Conservation (phyloP, 148 eudicot genomes). For the Cornus kousa region DNA sequence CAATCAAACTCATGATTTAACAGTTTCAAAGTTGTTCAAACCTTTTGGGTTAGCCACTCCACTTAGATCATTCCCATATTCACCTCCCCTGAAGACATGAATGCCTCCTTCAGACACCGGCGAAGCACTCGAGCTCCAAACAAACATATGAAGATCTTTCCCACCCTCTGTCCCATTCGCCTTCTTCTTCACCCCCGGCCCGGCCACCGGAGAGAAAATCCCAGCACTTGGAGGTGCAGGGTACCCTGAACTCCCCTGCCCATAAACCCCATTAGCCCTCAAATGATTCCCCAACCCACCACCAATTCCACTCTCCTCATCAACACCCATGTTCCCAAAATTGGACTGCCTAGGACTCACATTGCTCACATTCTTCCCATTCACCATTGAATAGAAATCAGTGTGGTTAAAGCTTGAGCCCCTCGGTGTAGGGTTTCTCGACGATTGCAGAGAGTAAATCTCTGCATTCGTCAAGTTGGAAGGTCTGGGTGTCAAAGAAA, state of each 20-base stretch:
- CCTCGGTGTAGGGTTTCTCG: constrained; percentile 69
- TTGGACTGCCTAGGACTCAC: constrained; percentile 70
- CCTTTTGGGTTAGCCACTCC: constrained; percentile 72
- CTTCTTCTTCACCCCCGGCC: constrained; percentile 35
- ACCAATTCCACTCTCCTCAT: constrained; percentile 60
- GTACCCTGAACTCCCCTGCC: constrained; percentile 50
- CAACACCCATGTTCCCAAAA: constrained; percentile 61
- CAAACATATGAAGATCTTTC: constrained; percentile 77
- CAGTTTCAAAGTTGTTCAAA: constrained; percentile 13
- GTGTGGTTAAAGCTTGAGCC: constrained; percentile 86
- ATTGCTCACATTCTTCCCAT: constrained; percentile 43
- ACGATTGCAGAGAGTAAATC: constrained; percentile 75
- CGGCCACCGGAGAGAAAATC: constrained; percentile 57
- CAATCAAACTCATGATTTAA: background rate
- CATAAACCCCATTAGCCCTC: constrained; percentile 24
- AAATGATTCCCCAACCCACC: constrained; percentile 30
- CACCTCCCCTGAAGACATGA: constrained; percentile 76
- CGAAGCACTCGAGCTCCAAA: constrained; percentile 74
- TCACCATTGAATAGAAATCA: constrained; percentile 69
- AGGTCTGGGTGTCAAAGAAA: constrained; percentile 55
- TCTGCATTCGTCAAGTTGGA: constrained; percentile 77
- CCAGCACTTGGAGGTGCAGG: constrained; percentile 68
- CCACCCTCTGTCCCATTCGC: constrained; percentile 49
- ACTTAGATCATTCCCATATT: constrained; percentile 54
- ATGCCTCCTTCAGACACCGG: constrained; percentile 86